These are phyloP conservation scores for Taiozyma sp. DNA, from an alignment of 1,139 yeast genomes.

Conservation along the genomic window DNA sequence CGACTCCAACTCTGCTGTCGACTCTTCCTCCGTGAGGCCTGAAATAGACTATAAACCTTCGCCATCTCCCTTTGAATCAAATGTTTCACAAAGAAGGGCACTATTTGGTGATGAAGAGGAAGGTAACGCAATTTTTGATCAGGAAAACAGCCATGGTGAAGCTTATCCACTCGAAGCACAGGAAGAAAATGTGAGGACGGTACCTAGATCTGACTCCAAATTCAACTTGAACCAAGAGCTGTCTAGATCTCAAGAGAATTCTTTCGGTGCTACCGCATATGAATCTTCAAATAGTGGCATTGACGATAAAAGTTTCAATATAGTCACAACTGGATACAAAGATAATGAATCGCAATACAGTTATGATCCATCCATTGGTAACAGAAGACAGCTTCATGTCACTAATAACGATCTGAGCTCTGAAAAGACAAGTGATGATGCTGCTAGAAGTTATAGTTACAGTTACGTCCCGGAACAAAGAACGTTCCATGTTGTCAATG, in stretches of 20 bases:
- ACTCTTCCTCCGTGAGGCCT: conserved; percentile 6
- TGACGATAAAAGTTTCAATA: neutral
- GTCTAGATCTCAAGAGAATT: neutral
- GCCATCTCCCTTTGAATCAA: neutral
- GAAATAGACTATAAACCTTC: conserved; percentile 5
- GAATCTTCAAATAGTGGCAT: neutral
- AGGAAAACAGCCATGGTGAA: neutral
- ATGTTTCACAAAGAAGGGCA: neutral
- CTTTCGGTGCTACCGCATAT: neutral
- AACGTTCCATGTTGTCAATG: conserved; percentile 20
- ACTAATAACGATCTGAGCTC: neutral
- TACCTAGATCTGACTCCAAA: conserved; percentile 3
- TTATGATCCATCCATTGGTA: conserved; percentile 4
- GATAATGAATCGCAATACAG: conserved; percentile 8
- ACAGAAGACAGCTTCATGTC: neutral
- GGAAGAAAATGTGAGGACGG: neutral
- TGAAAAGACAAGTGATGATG: neutral
- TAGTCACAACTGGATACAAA: neutral
- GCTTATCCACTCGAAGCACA: neutral
- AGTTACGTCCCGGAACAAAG: neutral
- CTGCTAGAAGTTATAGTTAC: neutral
- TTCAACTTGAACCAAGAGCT: conserved; percentile 1
- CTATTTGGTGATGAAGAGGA: neutral
- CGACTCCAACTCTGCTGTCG: neutral
- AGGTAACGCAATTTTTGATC: neutral